A percentile compares a stretch with the other conserved stretches of the same genome.
Conservation (phyloP, 2,329 filamentous ascomycete genomes). For the Endothia cerciana region DNA sequence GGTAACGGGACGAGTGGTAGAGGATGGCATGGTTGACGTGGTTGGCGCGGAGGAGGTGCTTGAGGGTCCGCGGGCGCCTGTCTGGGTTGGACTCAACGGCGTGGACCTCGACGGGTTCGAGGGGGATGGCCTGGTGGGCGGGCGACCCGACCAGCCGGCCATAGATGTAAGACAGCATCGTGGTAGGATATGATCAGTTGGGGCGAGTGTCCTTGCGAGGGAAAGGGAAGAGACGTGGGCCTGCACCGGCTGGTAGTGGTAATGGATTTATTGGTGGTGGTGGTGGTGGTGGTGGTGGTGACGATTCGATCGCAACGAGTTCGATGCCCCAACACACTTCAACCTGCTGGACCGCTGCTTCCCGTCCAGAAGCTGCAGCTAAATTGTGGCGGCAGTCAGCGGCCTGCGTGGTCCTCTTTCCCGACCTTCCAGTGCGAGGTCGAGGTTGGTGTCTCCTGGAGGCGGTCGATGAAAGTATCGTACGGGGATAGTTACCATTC, state of each 20-base stretch:
- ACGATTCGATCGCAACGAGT: background rate
- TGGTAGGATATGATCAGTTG: conserved; percentile 26
- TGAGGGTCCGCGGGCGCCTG: conserved; percentile 79
- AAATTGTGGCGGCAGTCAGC: background rate
- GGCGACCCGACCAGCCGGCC: conserved; percentile 35
- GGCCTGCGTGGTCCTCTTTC: background rate
- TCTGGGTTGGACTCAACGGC: conserved; percentile 80
- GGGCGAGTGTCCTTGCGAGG: no score
- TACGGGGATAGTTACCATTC: no score
- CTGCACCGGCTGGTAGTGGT: background rate
- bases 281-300: background rate
- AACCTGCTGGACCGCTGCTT: conserved; percentile 1
- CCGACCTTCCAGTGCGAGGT: background rate
- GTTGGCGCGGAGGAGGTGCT: conserved; percentile 89
- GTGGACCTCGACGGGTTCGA: conserved; percentile 74
- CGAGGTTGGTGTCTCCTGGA: background rate
- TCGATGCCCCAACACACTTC: background rate
- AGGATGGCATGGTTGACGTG: conserved; percentile 88
- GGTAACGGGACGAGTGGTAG: conserved; percentile 72
- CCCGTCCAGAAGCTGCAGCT: background rate
- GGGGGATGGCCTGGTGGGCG: conserved; percentile 46
- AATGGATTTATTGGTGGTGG: background rate
- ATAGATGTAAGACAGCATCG: conserved; percentile 38
- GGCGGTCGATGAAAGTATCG: background rate
- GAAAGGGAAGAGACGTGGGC: background rate